Percentiles rank a stretch among this genome's conserved stretches.
These are phyloP conservation scores for Santalum album DNA, from an alignment of 164 flowering plant genomes.

Conservation along the genomic window DNA sequence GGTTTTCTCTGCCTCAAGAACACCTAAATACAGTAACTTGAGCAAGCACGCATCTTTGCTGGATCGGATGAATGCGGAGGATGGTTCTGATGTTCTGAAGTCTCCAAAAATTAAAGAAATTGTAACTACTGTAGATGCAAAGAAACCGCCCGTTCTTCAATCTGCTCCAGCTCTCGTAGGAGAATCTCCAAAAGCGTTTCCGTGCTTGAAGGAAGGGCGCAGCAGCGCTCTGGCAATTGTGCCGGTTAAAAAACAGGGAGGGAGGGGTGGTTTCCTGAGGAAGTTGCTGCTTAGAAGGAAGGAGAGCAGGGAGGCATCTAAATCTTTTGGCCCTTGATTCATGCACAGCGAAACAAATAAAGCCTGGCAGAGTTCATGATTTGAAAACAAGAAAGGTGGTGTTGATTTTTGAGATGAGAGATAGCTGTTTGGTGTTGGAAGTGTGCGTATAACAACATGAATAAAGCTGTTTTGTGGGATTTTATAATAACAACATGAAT, in stretches of 20 bases:
- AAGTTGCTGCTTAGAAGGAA: conserved; percentile 59
- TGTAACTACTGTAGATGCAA: conserved; percentile 20
- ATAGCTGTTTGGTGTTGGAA: no score
- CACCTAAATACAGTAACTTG: conserved; percentile 15
- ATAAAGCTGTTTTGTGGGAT: no score
- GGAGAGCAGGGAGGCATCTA: conserved; percentile 33
- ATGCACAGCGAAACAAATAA: background rate
- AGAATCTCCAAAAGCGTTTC: conserved; percentile 12
- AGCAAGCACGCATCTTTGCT: conserved; percentile 51
- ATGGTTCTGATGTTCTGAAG: conserved; percentile 19
- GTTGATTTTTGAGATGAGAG: background rate
- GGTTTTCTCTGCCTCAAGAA: conserved; percentile 15
- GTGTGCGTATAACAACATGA: no score
- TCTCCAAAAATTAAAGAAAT: conserved; percentile 37
- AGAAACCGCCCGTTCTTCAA: conserved; percentile 10
- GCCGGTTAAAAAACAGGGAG: conserved; percentile 40
- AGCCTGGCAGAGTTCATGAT: background rate
- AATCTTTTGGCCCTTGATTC: conserved; percentile 9
- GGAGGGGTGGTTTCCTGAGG: conserved; percentile 45
- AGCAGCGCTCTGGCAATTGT: conserved; percentile 43
- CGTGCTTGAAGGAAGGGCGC: conserved; percentile 16
- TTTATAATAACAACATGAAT: no score
- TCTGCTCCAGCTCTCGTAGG: conserved; percentile 4
- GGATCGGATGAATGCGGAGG: conserved; percentile 63
- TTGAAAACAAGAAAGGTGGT: no score